These are phyloP conservation scores for Secale cereale DNA, from an alignment of 176 grass and related monocot genomes.

Conservation along the genomic window DNA sequence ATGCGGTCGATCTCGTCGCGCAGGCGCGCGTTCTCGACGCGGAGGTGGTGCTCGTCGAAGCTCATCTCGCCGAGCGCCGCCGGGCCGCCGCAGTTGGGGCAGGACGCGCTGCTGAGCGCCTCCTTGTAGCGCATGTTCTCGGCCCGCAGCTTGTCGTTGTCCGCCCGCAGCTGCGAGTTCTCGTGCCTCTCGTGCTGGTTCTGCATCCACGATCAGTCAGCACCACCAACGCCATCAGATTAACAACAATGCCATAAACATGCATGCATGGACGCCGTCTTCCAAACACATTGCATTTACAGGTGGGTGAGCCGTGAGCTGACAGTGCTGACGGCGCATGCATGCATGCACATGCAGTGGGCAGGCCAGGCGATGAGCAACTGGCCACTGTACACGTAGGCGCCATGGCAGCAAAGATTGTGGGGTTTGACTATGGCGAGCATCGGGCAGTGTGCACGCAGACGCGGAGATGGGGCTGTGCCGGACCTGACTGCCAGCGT, in stretches of 20 bases:
- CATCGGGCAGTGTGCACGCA: constrained; percentile 44
- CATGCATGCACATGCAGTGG: neutral
- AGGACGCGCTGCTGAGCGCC: constrained; percentile 67
- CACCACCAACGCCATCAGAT: neutral
- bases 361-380: neutral
- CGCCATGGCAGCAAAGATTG: neutral
- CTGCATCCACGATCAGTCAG: constrained; percentile 20
- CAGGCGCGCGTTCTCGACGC: constrained; percentile 59
- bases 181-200: constrained; percentile 71
- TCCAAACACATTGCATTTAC: neutral
- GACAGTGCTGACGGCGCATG: neutral
- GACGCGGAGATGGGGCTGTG: constrained; percentile 24
- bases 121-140: constrained; percentile 84
- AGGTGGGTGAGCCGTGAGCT: neutral
- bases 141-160: constrained; percentile 67
- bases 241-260: neutral
- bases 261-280: too few relatives aligned
- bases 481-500: neutral
- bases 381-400: neutral
- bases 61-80: constrained; percentile 79
- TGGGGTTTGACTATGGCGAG: constrained; percentile 7
- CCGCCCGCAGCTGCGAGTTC: constrained; percentile 64
- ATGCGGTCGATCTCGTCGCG: constrained; percentile 91
- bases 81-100: constrained; percentile 71
- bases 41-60: constrained; percentile 82